These are phyloP conservation scores for Metschnikowia colocasiae DNA, from an alignment of 805 yeast species.

Conservation along the genomic window DNA sequence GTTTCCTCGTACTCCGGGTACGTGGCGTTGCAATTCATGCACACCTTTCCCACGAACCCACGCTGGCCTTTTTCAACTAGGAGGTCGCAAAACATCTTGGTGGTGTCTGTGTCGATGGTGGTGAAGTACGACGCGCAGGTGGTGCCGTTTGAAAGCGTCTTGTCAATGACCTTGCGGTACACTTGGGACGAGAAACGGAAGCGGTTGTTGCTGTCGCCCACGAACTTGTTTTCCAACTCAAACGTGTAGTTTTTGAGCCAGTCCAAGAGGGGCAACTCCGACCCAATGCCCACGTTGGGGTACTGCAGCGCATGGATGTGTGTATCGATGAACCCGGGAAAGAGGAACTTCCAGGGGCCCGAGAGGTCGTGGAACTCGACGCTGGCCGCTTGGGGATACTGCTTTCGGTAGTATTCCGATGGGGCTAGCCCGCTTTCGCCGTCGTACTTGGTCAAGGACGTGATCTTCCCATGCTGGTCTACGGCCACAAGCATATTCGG, in stretches of 20 bases:
- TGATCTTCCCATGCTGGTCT: conserved; percentile 51
- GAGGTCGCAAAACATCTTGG: conserved; percentile 72
- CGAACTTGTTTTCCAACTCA: conserved; percentile 74
- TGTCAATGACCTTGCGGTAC: conserved; percentile 62
- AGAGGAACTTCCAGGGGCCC: conserved; percentile 52
- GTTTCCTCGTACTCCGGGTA: conserved; percentile 69
- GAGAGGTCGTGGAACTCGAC: conserved; percentile 26
- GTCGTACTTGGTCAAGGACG: conserved; percentile 25
- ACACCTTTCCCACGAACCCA: conserved; percentile 88
- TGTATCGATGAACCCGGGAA: conserved; percentile 48
- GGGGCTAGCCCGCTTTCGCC: conserved; percentile 15
- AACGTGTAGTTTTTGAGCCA: conserved; percentile 89
- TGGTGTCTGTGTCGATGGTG: conserved; percentile 70
- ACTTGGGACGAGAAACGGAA: conserved; percentile 53
- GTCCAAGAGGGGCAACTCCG: conserved; percentile 77
- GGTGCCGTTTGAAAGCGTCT: conserved; percentile 77
- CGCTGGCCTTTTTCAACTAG: conserved; percentile 72
- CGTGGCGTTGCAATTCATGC: conserved; percentile 77
- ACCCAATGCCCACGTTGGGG: conserved; percentile 59
- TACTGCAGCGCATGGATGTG: conserved; percentile 46
- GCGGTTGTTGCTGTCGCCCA: conserved; percentile 30
- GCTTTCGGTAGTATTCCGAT: conserved; percentile 18
- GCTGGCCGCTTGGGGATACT: neutral
- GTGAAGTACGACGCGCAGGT: conserved; percentile 92
- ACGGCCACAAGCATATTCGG: conserved; percentile 63